A percentile compares a stretch with the other conserved stretches of the same genome.
phyloP scores from a whole-genome alignment of 23 red algal species.

The Cyanidiococcus yangmingshanensis region DNA sequence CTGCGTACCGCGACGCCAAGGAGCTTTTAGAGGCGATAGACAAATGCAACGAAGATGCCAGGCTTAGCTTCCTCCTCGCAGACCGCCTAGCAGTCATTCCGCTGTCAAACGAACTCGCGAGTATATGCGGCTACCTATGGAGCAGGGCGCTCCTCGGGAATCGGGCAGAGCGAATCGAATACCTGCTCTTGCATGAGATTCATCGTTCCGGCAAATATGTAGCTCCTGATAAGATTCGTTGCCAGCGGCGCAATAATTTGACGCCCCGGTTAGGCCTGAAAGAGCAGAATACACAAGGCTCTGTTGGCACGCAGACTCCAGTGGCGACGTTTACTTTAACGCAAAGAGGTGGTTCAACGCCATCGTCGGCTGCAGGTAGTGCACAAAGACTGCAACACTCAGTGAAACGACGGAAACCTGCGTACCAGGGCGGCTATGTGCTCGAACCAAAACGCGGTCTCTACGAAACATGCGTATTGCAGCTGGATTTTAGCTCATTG shows the following conservation, averaged over 20 bases:
- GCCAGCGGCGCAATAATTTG: background rate
- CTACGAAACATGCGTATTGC: constrained; percentile 73
- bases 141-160: constrained; percentile 52
- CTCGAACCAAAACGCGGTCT: constrained; percentile 83
- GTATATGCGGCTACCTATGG: constrained; percentile 87
- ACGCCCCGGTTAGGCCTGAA: background rate
- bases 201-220: constrained; percentile 41
- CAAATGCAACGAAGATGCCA: constrained; percentile 39
- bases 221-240: constrained; percentile 55
- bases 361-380: background rate
- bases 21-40: constrained; percentile 29
- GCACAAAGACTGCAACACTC: background rate
- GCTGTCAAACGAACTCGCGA: constrained; percentile 58
- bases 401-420: constrained; percentile 56
- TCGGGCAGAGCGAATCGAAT: constrained; percentile 87
- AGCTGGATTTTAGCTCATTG: constrained; percentile 96
- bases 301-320: constrained; percentile 25
- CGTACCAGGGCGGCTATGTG: constrained; percentile 85
- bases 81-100: constrained; percentile 54
- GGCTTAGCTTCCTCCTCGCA: constrained; percentile 38
- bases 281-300: background rate
- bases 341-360: background rate
- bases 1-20: constrained; percentile 35
- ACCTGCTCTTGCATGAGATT: constrained; percentile 83
- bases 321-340: background rate